Evolutionary conservation across 2,329 filamentous ascomycete genomes (phyloP).

Genomic region (Talaromyces sp.): DNA sequence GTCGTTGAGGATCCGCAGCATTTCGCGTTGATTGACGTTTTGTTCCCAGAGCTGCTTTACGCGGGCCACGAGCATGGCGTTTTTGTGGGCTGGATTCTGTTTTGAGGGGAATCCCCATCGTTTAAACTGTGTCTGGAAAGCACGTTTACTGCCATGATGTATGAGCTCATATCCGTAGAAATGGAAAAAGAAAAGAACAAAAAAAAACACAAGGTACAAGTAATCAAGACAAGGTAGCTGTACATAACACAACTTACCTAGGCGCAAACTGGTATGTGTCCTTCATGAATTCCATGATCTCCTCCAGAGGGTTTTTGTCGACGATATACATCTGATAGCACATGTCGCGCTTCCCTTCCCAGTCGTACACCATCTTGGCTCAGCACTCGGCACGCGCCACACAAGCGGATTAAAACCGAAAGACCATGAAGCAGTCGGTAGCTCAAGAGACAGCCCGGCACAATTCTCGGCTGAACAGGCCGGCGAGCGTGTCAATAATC

Average conservation of each 20-base stretch:
- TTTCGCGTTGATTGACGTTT: constrained; percentile 67
- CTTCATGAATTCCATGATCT: constrained; percentile 69
- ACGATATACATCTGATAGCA: constrained; percentile 71
- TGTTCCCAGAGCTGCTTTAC: constrained; percentile 73
- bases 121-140: constrained; percentile 70
- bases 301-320: constrained; percentile 65
- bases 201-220: background rate
- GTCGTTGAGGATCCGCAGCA: constrained; percentile 62
- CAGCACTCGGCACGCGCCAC: background rate
- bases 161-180: background rate
- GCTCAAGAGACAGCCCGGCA: background rate
- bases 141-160: constrained; percentile 54
- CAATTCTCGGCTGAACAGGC: background rate
- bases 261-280: constrained; percentile 62
- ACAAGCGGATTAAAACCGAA: background rate
- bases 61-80: constrained; percentile 60
- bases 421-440: background rate
- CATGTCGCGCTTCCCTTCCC: constrained; percentile 61
- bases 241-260: constrained; percentile 47
- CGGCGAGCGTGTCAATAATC: background rate
- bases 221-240: background rate
- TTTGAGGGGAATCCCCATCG: constrained; percentile 75
- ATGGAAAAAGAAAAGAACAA: background rate
- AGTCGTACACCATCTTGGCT: constrained; percentile 52
- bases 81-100: constrained; percentile 66